Base-by-base conservation (phyloP, 352 stramenopile genomes). In the Pythium monospermum region DNA sequence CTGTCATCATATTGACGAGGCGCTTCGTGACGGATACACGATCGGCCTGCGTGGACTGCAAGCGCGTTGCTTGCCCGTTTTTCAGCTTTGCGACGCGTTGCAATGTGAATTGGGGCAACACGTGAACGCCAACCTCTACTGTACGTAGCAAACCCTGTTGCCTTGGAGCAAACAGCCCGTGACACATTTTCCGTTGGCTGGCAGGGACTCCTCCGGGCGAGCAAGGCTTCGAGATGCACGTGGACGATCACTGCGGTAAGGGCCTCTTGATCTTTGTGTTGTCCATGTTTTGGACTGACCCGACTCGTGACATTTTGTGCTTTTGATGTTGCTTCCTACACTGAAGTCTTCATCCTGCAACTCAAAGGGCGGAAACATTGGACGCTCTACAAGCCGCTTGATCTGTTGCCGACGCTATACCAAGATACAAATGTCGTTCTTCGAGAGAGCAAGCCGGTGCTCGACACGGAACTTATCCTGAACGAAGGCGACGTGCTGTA, bases 91-190 rank as follows among this genome's bases (percentile, higher is more conserved):
- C 19, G 28, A 41, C 23, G 32, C 30, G 16, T 42, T 73, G 1
- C 61, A 73, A 22, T 6, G 12, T 23, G 61, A 73, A 23, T 50
- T 73, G 11, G 28, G 48, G 18, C 65, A 73, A 27, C 58, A 73
- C 28, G 60, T 65, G 33, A 73, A 73, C 42, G 61, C 64, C 1
- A 73, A 70, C 31, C 51, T 73, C 2, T 73, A 73, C 39, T 73
- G 65, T 73, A 31, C 15, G 61, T 56, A 2, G 21, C n/a, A n/a
- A n/a, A n/a, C n/a, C n/a, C n/a, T n/a, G n/a, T n/a, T n/a, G n/a
- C n/a, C n/a, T n/a, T n/a, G n/a, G n/a, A n/a, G n/a, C n/a, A n/a
- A n/a, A n/a, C n/a, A n/a, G n/a, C n/a, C n/a, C n/a, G n/a, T n/a
- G n/a, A n/a, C n/a, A 43, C 6, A 30, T 12, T 36, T 15, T 36